These are phyloP conservation scores for Orbilia blumenaviensis DNA, from an alignment of 2,329 filamentous ascomycete genomes.

Conservation along the genomic window DNA sequence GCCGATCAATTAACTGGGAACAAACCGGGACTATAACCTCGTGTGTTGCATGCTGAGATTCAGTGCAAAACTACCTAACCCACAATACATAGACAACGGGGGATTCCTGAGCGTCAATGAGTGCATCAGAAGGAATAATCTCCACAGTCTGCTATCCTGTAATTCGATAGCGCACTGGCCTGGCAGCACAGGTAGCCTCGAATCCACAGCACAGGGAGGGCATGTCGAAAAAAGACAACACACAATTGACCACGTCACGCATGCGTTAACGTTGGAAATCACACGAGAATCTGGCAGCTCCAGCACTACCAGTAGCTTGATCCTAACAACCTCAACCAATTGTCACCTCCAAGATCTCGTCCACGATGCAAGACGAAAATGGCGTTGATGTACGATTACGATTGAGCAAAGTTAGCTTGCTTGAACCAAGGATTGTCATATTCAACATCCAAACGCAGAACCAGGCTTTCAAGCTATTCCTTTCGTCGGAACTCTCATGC, in stretches of 20 bases:
- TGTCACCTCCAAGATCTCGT: background rate
- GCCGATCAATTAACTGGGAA: slow-evolving; percentile 12
- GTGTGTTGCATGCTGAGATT: slow-evolving; percentile 18
- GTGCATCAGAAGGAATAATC: slow-evolving; percentile 8
- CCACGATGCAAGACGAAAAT: slow-evolving; percentile 46
- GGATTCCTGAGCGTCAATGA: background rate
- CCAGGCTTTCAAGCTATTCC: background rate
- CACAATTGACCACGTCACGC: slow-evolving; percentile 38
- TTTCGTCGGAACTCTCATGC: slow-evolving; percentile 49
- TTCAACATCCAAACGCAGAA: background rate
- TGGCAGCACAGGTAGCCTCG: slow-evolving; percentile 32
- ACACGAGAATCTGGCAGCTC: slow-evolving; percentile 19
- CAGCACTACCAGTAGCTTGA: background rate
- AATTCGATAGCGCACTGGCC: slow-evolving; percentile 32
- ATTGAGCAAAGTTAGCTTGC: no score
- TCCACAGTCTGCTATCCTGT: slow-evolving; percentile 9
- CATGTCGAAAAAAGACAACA: slow-evolving; percentile 43
- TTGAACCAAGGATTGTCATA: no score
- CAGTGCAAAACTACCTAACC: slow-evolving; percentile 28
- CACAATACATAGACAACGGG: slow-evolving; percentile 1
- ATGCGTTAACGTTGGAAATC: slow-evolving; percentile 13
- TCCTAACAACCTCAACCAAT: slow-evolving; percentile 8
- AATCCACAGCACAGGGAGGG: slow-evolving; percentile 20
- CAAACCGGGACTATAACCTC: background rate
- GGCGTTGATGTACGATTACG: slow-evolving; percentile 26